Percentiles rank a stretch among this genome's conserved stretches.
Evolutionary conservation across 106 monocot species (phyloP).

Genomic region (Allium cepa): DNA sequence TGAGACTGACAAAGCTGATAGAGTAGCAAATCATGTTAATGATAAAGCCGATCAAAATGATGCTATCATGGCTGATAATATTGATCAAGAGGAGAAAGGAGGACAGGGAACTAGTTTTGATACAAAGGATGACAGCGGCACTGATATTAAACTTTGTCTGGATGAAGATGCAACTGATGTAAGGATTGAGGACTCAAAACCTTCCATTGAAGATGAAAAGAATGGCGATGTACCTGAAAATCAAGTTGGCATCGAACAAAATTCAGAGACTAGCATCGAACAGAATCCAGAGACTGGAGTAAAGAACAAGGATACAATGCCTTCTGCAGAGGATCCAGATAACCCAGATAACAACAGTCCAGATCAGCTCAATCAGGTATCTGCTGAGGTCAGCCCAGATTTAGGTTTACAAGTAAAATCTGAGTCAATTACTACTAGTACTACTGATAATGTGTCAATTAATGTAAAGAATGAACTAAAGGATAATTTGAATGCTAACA

Average conservation of each 20-base stretch:
- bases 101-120: constrained; percentile 1
- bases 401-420: constrained; percentile 67
- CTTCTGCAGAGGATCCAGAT: constrained; percentile 27
- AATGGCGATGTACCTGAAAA: not conserved
- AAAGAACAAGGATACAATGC: constrained; percentile 25
- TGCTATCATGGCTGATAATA: not conserved
- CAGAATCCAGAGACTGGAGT: constrained; percentile 8
- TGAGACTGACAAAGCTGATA: not conserved
- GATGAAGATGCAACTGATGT: not conserved
- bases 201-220: not conserved
- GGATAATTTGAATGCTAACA: constrained; percentile 92
- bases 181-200: constrained; percentile 11
- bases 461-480: constrained; percentile 84
- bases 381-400: constrained; percentile 67
- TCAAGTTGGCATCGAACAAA: not conserved
- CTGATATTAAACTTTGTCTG: not conserved
- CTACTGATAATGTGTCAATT: constrained; percentile 77
- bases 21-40: not conserved
- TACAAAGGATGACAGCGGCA: not conserved
- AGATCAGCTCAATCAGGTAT: constrained; percentile 62
- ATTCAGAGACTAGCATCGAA: constrained; percentile 1
- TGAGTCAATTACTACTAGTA: constrained; percentile 46
- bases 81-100: constrained; percentile 3
- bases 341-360: constrained; percentile 9
- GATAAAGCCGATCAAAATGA: constrained; percentile 9